phyloP scores from a whole-genome alignment of 2,329 filamentous ascomycete species.

The Trichoderma koningii region DNA sequence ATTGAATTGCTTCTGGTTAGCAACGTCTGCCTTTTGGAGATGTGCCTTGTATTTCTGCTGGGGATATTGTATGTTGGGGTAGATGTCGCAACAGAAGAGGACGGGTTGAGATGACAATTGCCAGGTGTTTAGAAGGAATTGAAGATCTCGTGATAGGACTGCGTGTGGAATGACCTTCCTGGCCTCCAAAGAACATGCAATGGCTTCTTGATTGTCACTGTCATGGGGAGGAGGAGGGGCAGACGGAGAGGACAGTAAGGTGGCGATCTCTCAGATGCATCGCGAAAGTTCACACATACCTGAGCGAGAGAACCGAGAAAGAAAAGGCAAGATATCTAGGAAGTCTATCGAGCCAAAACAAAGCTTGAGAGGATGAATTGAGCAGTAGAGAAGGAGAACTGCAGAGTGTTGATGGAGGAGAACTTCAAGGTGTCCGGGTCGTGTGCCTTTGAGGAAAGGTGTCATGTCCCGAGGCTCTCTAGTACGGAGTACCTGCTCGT shows the following conservation, averaged over 20 bases:
- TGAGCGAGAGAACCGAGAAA: conserved; percentile 22
- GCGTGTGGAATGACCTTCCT: background rate
- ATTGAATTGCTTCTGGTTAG: conserved; percentile 2
- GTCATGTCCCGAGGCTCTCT: conserved; percentile 30
- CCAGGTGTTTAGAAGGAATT: background rate
- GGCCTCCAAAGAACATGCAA: background rate
- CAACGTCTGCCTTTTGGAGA: background rate
- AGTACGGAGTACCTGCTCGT: conserved; percentile 15
- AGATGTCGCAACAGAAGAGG: background rate
- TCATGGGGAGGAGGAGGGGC: conserved; percentile 25
- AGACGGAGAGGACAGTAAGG: background rate
- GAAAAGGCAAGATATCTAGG: background rate
- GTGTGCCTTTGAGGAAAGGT: conserved; percentile 42
- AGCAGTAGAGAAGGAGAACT: conserved; percentile 9
- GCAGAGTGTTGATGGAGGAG: conserved; percentile 16
- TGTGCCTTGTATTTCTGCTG: background rate
- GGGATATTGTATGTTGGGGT: background rate
- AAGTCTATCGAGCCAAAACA: conserved; percentile 10
- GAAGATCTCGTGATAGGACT: background rate
- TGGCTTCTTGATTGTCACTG: conserved; percentile 29
- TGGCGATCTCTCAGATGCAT: background rate
- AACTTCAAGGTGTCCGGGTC: conserved; percentile 25
- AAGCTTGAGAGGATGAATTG: conserved; percentile 22
- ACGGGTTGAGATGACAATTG: conserved; percentile 3
- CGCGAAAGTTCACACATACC: conserved; percentile 32